Percentiles rank a stretch among this genome's conserved stretches.
phyloP scores from a whole-genome alignment of 208 protist genomes.

The Crithidia fasciculata region DNA sequence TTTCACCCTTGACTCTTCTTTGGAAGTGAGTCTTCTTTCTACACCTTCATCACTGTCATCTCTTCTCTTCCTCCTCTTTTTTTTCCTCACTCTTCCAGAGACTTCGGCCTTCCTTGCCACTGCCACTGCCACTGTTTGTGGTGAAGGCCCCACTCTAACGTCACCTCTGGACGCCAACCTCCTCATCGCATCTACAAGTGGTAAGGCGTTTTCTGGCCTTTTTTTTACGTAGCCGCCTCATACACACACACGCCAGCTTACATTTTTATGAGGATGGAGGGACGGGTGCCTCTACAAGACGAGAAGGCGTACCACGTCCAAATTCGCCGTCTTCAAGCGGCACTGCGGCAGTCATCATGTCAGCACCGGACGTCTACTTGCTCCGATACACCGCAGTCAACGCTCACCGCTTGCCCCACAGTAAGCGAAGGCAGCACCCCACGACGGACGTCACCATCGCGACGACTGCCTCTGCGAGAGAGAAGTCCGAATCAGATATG shows the following conservation, averaged over 20 bases:
- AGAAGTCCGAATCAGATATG: background rate
- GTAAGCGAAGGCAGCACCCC: no score
- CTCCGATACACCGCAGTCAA: no score
- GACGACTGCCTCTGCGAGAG: background rate
- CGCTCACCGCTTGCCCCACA: no score
- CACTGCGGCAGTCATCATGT: background rate
- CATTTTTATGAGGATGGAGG: background rate
- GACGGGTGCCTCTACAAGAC: no score
- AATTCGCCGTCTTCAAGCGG: conserved; percentile 24
- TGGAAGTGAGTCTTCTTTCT: background rate
- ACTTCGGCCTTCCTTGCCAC: no score
- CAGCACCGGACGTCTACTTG: background rate
- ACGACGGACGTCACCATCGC: background rate
- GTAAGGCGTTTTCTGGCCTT: no score
- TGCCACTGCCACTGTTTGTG: no score
- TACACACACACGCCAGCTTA: no score
- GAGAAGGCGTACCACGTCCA: background rate
- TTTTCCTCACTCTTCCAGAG: background rate
- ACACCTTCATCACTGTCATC: background rate
- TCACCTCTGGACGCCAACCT: no score
- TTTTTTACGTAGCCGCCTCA: background rate
- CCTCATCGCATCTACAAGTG: no score
- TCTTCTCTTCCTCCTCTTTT: background rate
- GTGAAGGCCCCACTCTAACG: no score
- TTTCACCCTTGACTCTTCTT: background rate